Percentiles rank a stretch among this genome's conserved stretches.
phyloP scores from a whole-genome alignment of 2,329 filamentous ascomycete genomes.

The Chrysoporthe deuterocubensis region DNA sequence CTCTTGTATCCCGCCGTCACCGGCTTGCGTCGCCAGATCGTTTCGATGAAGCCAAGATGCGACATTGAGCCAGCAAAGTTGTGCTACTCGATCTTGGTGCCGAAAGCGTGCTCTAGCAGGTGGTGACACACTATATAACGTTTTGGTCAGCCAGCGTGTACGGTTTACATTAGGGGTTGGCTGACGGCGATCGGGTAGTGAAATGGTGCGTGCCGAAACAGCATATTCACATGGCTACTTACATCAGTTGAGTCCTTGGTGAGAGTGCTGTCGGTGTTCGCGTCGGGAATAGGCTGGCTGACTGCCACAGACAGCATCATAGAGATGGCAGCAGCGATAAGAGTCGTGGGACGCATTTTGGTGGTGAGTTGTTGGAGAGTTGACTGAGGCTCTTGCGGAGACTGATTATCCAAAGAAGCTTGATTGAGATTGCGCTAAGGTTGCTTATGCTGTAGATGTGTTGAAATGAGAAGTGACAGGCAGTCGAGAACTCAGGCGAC shows the following conservation, averaged over 20 bases:
- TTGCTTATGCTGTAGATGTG: neutral
- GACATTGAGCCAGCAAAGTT: neutral
- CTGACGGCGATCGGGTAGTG: too few relatives aligned
- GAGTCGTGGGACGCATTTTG: conserved; percentile 21
- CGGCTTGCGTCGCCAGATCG: neutral
- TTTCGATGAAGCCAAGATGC: neutral
- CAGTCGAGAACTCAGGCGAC: neutral
- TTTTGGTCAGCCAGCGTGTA: neutral
- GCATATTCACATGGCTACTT: neutral
- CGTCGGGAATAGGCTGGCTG: conserved; percentile 6
- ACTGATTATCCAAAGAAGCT: neutral
- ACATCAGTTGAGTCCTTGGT: neutral
- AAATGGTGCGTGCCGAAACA: too few relatives aligned
- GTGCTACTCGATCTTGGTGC: neutral
- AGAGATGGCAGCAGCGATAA: conserved; percentile 15
- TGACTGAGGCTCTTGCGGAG: neutral
- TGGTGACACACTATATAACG: conserved; percentile 1
- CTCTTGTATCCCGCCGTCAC: neutral
- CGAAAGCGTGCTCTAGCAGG: conserved; percentile 2
- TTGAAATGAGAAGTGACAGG: neutral
- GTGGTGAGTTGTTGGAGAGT: neutral
- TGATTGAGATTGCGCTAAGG: neutral
- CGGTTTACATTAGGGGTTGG: too few relatives aligned
- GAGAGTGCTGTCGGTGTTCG: neutral
- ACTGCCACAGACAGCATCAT: conserved; percentile 13